These are phyloP conservation scores for Russula sp. DNA, from an alignment of 768 basidiomycete genomes.

Conservation along the genomic window DNA sequence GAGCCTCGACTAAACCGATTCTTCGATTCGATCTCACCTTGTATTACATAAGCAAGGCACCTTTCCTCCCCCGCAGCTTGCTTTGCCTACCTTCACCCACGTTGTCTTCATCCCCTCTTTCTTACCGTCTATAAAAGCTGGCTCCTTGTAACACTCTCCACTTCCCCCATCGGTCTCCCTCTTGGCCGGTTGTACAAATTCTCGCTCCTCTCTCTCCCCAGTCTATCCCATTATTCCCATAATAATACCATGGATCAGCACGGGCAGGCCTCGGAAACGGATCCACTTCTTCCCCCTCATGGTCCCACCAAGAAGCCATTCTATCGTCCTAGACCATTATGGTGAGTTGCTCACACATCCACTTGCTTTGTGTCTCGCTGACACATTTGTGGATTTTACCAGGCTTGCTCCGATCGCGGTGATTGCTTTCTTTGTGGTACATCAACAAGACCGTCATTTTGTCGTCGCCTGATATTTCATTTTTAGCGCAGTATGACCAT, in stretches of 20 bases:
- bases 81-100: slow-evolving; percentile 23
- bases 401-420: slow-evolving; percentile 76
- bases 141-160: neutral
- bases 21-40: slow-evolving; percentile 5
- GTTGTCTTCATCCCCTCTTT: slow-evolving; percentile 8
- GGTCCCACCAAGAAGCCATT: slow-evolving; percentile 44
- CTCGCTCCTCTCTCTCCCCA: neutral
- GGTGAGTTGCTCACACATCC: slow-evolving; percentile 35
- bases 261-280: slow-evolving; percentile 22
- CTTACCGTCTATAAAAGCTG: slow-evolving; percentile 13
- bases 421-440: slow-evolving; percentile 61
- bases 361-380: neutral
- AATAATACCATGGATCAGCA: slow-evolving; percentile 11
- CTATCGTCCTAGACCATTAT: slow-evolving; percentile 50
- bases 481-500: slow-evolving; percentile 73
- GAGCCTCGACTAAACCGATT: neutral
- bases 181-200: neutral
- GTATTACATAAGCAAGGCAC: slow-evolving; percentile 3
- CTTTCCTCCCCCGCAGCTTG: neutral
- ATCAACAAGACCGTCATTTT: slow-evolving; percentile 30
- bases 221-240: slow-evolving; percentile 6
- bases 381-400: neutral
- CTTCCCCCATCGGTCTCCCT: neutral
- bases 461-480: slow-evolving; percentile 18
- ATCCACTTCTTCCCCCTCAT: slow-evolving; percentile 20